Evolutionary conservation across 108 stramenopile species (phyloP), one percentile per base, ranked within the genome.

Genomic region (Pseudonitzschia pungens): DNA sequence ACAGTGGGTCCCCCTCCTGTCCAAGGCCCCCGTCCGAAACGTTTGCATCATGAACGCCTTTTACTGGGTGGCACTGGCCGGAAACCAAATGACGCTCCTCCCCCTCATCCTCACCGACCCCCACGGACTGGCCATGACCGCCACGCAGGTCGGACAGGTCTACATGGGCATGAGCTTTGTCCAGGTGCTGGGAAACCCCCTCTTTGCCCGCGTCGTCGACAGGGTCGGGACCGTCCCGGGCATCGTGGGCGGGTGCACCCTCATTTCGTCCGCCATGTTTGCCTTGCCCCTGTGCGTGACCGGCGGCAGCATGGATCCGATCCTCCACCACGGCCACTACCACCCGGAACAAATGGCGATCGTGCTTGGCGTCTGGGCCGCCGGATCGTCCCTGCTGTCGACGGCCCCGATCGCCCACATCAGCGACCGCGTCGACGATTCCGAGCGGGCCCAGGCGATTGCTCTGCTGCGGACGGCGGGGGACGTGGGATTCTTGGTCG

Each of bases 81-180:
- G 93, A 27, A 59, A 83, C 1, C 90, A 94, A 76, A 92, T 96
- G 93, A 94, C 93, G 16, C 51, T 95, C 41, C 71, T 96, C 41
- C 96, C 96, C 0, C 74, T 96, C n/a, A 75, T 93, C 12, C 63
- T 96, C 26, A 93, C 92, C 8, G 67, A 86, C 45, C 77, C 86
- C 7, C 54, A 74, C 28, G 88, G 85, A 10, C 70, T 90, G 52
- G 87, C 84, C 22, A 77, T 94, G 79, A 83, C 86, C 6, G 88
- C 93, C 26, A 86, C 84, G 6, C 64, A 73, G 18, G 81, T 94
- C 53, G 93, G 93, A 3, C 84, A 94, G 71, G 79, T 90, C 29
- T 92, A 90, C 79, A 90, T 90, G 88, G 86, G 84, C 48, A 94
- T 94, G 93, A 81, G 79, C 32, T 40, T 86, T 3, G 87, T 90